Conservation (phyloP, 2,329 filamentous ascomycete species). For the Fusarium circinatum region DNA sequence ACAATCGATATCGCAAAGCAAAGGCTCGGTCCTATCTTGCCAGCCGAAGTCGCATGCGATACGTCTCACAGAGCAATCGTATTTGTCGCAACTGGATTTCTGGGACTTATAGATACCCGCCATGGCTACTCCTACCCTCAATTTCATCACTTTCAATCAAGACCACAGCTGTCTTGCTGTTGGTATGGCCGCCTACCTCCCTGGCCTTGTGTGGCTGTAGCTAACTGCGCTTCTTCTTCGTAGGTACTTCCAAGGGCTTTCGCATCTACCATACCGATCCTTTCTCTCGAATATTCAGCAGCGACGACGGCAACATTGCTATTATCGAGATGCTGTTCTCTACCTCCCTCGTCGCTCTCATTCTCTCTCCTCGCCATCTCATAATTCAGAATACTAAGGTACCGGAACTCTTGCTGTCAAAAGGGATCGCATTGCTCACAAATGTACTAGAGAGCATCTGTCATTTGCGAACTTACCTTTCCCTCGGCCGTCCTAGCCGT, state of each 20-base stretch:
- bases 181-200: slow-evolving; percentile 64
- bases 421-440: slow-evolving; percentile 25
- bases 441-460: slow-evolving; percentile 67
- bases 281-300: slow-evolving; percentile 94
- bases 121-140: slow-evolving; percentile 81
- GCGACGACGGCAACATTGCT: slow-evolving; percentile 92
- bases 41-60: not conserved
- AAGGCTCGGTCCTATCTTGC: not conserved
- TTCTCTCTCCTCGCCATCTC: slow-evolving; percentile 88
- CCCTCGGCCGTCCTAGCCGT: slow-evolving; percentile 96
- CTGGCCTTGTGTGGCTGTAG: slow-evolving; percentile 9
- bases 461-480: slow-evolving; percentile 98
- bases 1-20: not conserved
- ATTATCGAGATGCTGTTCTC: slow-evolving; percentile 99
- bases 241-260: slow-evolving; percentile 92
- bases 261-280: slow-evolving; percentile 97
- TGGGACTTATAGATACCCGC: slow-evolving; percentile 34
- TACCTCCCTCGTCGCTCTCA: slow-evolving; percentile 92
- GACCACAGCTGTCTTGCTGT: slow-evolving; percentile 98
- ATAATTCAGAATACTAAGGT: slow-evolving; percentile 99
- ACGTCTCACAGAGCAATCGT: not conserved
- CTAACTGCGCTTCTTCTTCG: slow-evolving; percentile 9
- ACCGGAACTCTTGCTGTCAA: slow-evolving; percentile 33
- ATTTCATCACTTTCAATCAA: slow-evolving; percentile 99
- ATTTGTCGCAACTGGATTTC: not conserved